These are phyloP conservation scores for Malus hybrid DNA, from an alignment of 331 rosid species.

Conservation along the genomic window DNA sequence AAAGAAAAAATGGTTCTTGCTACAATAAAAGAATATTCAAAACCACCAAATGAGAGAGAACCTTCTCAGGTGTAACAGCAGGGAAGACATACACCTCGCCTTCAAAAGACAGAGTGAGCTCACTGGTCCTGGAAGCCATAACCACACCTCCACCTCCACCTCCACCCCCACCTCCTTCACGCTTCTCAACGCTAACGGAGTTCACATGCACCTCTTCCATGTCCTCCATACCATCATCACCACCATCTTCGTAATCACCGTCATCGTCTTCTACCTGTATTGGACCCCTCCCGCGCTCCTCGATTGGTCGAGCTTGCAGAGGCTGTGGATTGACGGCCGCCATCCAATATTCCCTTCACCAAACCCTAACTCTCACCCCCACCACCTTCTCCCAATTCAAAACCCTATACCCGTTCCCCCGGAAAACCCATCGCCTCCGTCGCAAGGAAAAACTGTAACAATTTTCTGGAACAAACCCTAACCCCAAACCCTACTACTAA, in stretches of 20 bases:
- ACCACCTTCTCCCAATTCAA: slow-evolving; percentile 12
- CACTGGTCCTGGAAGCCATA: slow-evolving; percentile 63
- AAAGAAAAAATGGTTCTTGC: background rate
- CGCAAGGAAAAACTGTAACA: background rate
- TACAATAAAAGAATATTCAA: background rate
- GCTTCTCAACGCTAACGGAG: slow-evolving; percentile 37
- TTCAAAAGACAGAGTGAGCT: slow-evolving; percentile 92
- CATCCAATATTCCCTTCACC: slow-evolving; percentile 34
- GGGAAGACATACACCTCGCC: slow-evolving; percentile 98
- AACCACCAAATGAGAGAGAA: background rate
- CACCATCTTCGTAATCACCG: slow-evolving; percentile 38
- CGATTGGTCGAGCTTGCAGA: slow-evolving; percentile 48
- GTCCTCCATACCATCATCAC: slow-evolving; percentile 58
- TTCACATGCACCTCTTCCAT: slow-evolving; percentile 37
- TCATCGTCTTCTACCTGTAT: slow-evolving; percentile 39
- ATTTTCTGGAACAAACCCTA: slow-evolving; percentile 11
- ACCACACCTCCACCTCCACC: slow-evolving; percentile 9
- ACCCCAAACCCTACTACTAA: background rate
- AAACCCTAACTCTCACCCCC: background rate
- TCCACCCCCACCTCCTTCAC: slow-evolving; percentile 19
- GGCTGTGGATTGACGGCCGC: slow-evolving; percentile 69
- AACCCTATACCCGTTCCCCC: slow-evolving; percentile 53
- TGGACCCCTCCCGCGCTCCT: slow-evolving; percentile 33
- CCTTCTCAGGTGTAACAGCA: slow-evolving; percentile 89
- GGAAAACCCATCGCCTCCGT: background rate